Base-by-base conservation (phyloP, 2,329 filamentous ascomycete genomes). In the Aspergillus neoniger region DNA sequence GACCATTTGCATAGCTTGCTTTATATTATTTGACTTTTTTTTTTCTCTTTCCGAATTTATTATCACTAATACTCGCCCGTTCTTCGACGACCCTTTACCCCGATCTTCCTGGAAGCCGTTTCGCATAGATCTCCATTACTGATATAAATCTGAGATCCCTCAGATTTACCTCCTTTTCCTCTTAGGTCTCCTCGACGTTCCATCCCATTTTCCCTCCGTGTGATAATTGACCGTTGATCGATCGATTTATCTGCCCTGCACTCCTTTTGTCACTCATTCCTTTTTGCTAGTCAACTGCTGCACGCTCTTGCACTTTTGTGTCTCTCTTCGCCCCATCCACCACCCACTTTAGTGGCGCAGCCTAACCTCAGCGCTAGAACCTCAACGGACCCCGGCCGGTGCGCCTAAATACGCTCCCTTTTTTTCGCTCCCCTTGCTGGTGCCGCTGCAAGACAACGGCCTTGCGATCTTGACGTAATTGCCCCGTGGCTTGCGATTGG, bases 391-490 rank as follows among this genome's bases (percentile, higher is more conserved):
- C 55, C 56, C 54, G 54, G 53, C 49, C 55, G 21, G 50, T 55
- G 54, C 51, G 47, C 51, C 62, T 65, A 61, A 62, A 55, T 59
- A 61, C 60, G 55, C 60, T 63, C 57, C 58, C 50, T 51, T 54
- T 60, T 50, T 39, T 57, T 41, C 32, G 32, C 32, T 56, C 58
- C 58, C 30, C 60, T 43, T 60, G 59, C 51, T 59, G 60, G 60
- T 61, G 58, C 58, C 55, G 59, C 65, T 65, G 63, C 60, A 65
- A 58, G 63, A 63, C 62, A 65, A 64, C 63, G 56, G 59, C 61
- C 58, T 59, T 58, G 55, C 59, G 61, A 64, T 62, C 61, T 62
- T 67, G 65, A 67, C 65, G 65, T 67, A 67, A 67, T 67, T 62
- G 61, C 59, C 58, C 57, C 63, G 61, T 64, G 60, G 58, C 56